These are phyloP conservation scores for Betula pendula DNA, from an alignment of 306 rosid species.

Conservation along the genomic window DNA sequence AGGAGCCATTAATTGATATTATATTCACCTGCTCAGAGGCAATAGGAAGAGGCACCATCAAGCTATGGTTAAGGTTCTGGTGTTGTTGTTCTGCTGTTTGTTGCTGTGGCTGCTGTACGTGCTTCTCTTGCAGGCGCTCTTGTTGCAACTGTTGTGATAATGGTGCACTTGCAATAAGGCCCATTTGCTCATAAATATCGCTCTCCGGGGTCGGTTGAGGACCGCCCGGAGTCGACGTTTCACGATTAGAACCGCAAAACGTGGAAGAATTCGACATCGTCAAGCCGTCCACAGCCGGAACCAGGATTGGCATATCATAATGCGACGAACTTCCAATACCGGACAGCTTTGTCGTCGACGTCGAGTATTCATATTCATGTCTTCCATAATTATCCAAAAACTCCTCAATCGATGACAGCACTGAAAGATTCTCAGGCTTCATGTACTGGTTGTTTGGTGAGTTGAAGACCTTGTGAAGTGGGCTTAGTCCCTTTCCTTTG, in stretches of 20 bases:
- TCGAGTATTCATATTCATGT: conserved; percentile 30
- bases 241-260: conserved; percentile 48
- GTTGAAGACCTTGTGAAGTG: conserved; percentile 76
- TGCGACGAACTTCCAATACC: conserved; percentile 38
- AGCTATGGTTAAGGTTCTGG: conserved; percentile 30
- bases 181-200: conserved; percentile 39
- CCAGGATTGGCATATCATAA: conserved; percentile 37
- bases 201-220: conserved; percentile 52
- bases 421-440: conserved; percentile 54
- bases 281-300: conserved; percentile 41
- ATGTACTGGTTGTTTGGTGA: conserved; percentile 69
- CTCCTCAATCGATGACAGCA: conserved; percentile 61
- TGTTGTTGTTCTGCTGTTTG: conserved; percentile 33
- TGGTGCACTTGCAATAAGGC: conserved; percentile 42
- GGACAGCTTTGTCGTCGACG: conserved; percentile 30
- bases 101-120: conserved; percentile 29
- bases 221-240: conserved; percentile 34
- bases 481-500: conserved; percentile 87
- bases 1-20: too few species aligned
- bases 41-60: conserved; percentile 54
- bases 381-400: conserved; percentile 65
- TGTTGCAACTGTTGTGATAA: conserved; percentile 62
- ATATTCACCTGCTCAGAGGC: conserved; percentile 26
- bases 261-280: conserved; percentile 43
- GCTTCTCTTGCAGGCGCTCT: conserved; percentile 59